These are phyloP conservation scores for Yamadazyma sp. DNA, from an alignment of 805 yeast genomes.

Conservation along the genomic window DNA sequence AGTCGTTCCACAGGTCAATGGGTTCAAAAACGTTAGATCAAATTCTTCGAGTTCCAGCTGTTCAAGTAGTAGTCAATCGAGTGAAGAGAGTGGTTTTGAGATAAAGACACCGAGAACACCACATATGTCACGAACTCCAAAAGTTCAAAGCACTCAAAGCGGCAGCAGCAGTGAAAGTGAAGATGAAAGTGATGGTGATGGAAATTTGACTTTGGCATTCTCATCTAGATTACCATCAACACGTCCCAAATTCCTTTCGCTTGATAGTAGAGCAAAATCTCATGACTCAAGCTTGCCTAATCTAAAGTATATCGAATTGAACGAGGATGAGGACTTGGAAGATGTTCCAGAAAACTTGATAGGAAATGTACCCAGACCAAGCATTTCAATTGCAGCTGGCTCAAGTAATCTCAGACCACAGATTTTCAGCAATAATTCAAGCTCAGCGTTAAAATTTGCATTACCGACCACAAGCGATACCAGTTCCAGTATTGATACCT, in stretches of 20 bases:
- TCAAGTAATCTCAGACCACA: slow-evolving; percentile 14
- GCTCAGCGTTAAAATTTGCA: slow-evolving; percentile 13
- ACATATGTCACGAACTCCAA: background rate
- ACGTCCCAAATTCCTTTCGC: slow-evolving; percentile 32
- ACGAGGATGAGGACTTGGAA: slow-evolving; percentile 31
- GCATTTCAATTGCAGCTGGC: slow-evolving; percentile 17
- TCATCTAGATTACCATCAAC: slow-evolving; percentile 37
- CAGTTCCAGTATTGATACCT: background rate
- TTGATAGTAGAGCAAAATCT: slow-evolving; percentile 35
- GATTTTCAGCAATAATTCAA: slow-evolving; percentile 15
- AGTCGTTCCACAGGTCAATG: slow-evolving; percentile 6
- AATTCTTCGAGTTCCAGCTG: background rate
- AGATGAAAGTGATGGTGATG: slow-evolving; percentile 40
- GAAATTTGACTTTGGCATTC: slow-evolving; percentile 44
- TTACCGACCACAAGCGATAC: background rate
- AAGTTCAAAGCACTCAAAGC: slow-evolving; percentile 1
- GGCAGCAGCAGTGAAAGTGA: slow-evolving; percentile 13
- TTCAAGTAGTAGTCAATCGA: background rate
- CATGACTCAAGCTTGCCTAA: slow-evolving; percentile 40
- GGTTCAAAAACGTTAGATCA: slow-evolving; percentile 1
- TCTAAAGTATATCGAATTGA: slow-evolving; percentile 5
- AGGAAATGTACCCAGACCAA: slow-evolving; percentile 24
- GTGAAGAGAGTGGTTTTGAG: background rate
- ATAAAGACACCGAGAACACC: background rate
- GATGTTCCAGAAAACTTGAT: slow-evolving; percentile 42